Percentiles rank a stretch among this genome's conserved stretches.
These are phyloP conservation scores for Arthrobotrys iridis DNA, from an alignment of 2,329 filamentous ascomycete species.

Conservation along the genomic window DNA sequence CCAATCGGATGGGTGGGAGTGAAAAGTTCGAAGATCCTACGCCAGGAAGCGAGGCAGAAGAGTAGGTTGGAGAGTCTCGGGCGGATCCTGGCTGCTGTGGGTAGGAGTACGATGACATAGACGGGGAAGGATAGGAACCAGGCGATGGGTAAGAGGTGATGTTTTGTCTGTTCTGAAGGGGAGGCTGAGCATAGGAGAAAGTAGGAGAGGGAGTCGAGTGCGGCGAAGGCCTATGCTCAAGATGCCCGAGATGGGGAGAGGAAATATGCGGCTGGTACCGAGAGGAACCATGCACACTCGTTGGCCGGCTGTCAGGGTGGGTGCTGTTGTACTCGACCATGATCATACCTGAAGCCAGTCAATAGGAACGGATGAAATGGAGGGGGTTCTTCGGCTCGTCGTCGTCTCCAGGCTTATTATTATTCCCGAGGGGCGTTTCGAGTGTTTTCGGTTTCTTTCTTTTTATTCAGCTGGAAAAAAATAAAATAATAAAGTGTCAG, in stretches of 20 bases:
- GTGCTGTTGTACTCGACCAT: conserved; percentile 58
- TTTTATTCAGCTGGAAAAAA: too few species aligned
- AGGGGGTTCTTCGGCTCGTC: not conserved
- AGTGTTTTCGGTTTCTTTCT: conserved; percentile 32
- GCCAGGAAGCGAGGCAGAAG: conserved; percentile 64
- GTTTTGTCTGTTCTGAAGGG: conserved; percentile 57
- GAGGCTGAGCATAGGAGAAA: conserved; percentile 57
- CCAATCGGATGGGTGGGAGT: conserved; percentile 65
- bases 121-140: conserved; percentile 66
- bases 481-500: conserved; percentile 35
- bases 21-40: conserved; percentile 64
- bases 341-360: conserved; percentile 57
- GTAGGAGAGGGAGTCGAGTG: conserved; percentile 58
- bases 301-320: conserved; percentile 56
- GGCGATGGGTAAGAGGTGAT: conserved; percentile 63
- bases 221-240: conserved; percentile 58
- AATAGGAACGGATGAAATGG: conserved; percentile 14
- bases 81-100: conserved; percentile 59
- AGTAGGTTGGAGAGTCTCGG: conserved; percentile 61
- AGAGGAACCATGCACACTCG: conserved; percentile 56
- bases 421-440: not conserved
- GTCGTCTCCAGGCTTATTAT: conserved; percentile 2
- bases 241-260: conserved; percentile 57
- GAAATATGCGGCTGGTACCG: conserved; percentile 56
- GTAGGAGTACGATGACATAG: conserved; percentile 66